Base-by-base conservation (phyloP, 805 yeast genomes). In the Candida ovalis region DNA sequence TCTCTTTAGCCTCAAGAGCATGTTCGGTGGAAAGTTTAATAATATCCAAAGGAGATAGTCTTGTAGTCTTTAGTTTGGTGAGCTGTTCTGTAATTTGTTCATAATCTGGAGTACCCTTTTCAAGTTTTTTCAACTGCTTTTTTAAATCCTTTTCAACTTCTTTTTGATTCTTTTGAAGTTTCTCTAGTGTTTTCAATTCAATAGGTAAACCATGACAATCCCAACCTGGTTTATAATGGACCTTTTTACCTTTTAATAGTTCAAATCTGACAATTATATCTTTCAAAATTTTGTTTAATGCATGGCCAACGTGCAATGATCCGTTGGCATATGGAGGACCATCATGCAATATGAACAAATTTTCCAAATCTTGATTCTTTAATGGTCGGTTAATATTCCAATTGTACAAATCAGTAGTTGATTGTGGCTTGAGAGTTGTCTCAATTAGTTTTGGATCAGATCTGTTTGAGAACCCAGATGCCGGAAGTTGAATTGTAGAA, bases 311-410 rank as follows among this genome's bases (percentile, higher is more conserved):
- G 64, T 94, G 99, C 21, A 94, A 70, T 52, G 85, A 89, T 3
- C 98, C 99, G 62, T 94, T 94, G 12, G 99, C 98, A 67, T 92
- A 94, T 0, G 99, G 99, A 0, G 99, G 99, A 0, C 99, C 99
- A 68, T 94, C 99, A 57, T 91, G 97, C 1, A 94, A 69, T 1
- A 85, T 76, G 57, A 86, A 92, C 32, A 75, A 53, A 18, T 78
- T 67, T 2, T 71, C 68, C 22, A 64, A 54, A 30, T 56, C 57
- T 46, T 51, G 55, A 7, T 59, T 58, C 1, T 49, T 50, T 12
- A 65, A 42, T 2, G 52, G 44, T 23, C 60, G 56, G 44, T 70
- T 33, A 4, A 48, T 61, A 57, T 86, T 97, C 81, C 88, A 76
- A 12, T 70, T 58, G 65, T 92, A 92, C 17, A 92, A 69, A 1